Percentiles rank a stretch among this genome's conserved stretches.
phyloP scores from a whole-genome alignment of 2,329 filamentous ascomycete species.

The Claviceps humidiphila region DNA sequence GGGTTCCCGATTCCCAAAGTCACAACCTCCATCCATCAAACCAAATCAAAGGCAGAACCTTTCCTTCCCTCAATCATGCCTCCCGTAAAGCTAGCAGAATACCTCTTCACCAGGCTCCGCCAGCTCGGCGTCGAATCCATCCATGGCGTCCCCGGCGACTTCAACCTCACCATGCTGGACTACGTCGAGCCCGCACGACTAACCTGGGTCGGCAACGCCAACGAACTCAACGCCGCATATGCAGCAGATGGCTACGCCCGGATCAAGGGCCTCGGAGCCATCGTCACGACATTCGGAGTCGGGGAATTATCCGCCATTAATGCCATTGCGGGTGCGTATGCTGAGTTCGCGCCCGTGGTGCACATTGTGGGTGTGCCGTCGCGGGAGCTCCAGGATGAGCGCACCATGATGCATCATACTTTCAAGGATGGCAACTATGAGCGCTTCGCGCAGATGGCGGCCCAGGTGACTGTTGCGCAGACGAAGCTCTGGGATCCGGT shows the following conservation, averaged over 20 bases:
- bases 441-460: slow-evolving; percentile 35
- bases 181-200: slow-evolving; percentile 23
- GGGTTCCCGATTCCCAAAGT: too few relatives aligned
- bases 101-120: slow-evolving; percentile 45
- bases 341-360: slow-evolving; percentile 41
- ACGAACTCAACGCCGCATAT: slow-evolving; percentile 45
- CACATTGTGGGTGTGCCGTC: slow-evolving; percentile 44
- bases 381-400: slow-evolving; percentile 27
- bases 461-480: slow-evolving; percentile 35
- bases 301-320: slow-evolving; percentile 45
- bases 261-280: slow-evolving; percentile 33
- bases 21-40: too few relatives aligned
- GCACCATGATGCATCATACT: slow-evolving; percentile 37
- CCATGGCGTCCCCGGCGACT: slow-evolving; percentile 34
- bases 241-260: slow-evolving; percentile 45
- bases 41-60: background rate
- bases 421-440: slow-evolving; percentile 41
- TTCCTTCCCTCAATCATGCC: slow-evolving; percentile 1
- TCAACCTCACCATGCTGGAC: slow-evolving; percentile 25
- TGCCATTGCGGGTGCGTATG: slow-evolving; percentile 43
- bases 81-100: slow-evolving; percentile 18
- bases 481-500: slow-evolving; percentile 27
- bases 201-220: slow-evolving; percentile 37
- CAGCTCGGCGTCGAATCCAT: slow-evolving; percentile 46
- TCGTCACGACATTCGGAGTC: slow-evolving; percentile 48